Evolutionary conservation across 495 filamentous ascomycete species (phyloP).

Genomic region (Penicillium daleae): DNA sequence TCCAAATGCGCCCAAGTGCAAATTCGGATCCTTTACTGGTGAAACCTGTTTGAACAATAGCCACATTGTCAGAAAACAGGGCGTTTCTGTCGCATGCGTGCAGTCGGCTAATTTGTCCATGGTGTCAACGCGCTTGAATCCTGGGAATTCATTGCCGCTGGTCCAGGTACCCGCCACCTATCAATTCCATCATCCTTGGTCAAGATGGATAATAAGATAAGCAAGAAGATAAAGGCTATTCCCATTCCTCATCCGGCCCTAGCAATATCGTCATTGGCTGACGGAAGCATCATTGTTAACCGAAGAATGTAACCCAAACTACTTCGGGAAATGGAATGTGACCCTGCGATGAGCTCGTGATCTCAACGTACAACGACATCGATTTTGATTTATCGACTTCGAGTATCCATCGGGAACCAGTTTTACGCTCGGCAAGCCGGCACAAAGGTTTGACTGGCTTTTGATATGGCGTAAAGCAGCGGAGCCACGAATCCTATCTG

Average conservation of each 20-base stretch:
- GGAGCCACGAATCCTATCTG: too few relatives aligned
- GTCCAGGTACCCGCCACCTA: neutral
- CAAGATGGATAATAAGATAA: neutral
- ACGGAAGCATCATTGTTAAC: slow-evolving; percentile 9
- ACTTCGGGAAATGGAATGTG: slow-evolving; percentile 18
- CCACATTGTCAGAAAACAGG: neutral
- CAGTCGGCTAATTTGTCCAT: neutral
- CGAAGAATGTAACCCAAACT: slow-evolving; percentile 24
- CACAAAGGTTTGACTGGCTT: neutral
- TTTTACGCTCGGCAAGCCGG: neutral
- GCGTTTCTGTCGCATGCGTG: neutral
- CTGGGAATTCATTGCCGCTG: neutral
- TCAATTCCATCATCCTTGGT: neutral
- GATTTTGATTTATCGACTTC: neutral
- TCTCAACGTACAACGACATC: neutral
- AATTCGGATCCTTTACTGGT: neutral
- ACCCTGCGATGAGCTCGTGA: slow-evolving; percentile 8
- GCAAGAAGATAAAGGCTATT: neutral
- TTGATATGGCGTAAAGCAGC: neutral
- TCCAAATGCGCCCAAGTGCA: neutral
- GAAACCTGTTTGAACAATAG: neutral
- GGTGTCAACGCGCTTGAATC: neutral
- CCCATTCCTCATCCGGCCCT: slow-evolving; percentile 8
- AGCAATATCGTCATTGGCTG: slow-evolving; percentile 7
- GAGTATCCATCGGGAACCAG: neutral